A percentile compares a stretch with the other conserved stretches of the same genome.
These are phyloP conservation scores for Limtongia smithiae DNA, from an alignment of 805 yeast genomes.

Conservation along the genomic window DNA sequence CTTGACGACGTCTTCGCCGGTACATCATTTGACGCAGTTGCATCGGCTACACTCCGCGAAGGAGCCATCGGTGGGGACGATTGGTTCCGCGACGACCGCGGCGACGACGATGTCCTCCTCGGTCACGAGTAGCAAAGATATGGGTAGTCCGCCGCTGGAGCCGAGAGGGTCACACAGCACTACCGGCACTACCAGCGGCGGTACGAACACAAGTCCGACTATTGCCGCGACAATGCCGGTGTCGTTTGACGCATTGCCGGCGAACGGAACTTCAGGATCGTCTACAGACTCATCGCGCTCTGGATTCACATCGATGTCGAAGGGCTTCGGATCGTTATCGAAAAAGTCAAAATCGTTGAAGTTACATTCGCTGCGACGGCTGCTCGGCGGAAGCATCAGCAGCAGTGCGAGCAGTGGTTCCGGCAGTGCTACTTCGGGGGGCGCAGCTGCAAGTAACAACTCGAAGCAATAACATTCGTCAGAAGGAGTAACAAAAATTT, in stretches of 20 bases:
- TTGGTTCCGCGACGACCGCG: neutral
- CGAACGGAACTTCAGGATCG: neutral
- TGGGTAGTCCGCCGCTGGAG: too few species aligned
- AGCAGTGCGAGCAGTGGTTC: neutral
- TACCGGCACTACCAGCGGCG: too few species aligned
- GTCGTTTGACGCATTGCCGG: too few species aligned
- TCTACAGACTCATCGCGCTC: conserved; percentile 11
- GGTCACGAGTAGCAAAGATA: too few species aligned
- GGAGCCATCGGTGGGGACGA: neutral
- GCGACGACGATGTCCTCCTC: neutral
- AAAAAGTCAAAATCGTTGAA: conserved; percentile 12
- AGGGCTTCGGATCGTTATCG: conserved; percentile 15
- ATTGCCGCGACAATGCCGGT: too few species aligned
- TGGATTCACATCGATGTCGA: conserved; percentile 5
- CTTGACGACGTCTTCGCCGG: neutral
- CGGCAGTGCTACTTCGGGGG: too few species aligned
- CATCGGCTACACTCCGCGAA: neutral
- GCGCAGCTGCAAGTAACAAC: too few species aligned
- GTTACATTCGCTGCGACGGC: conserved; percentile 12
- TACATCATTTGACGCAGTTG: neutral
- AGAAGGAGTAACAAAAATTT: too few species aligned
- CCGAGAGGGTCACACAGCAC: too few species aligned
- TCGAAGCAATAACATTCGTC: too few species aligned
- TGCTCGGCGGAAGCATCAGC: conserved; percentile 9
- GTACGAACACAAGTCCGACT: too few species aligned